phyloP scores from a whole-genome alignment of 2,329 filamentous ascomycete genomes.

The Neonectria hederae region DNA sequence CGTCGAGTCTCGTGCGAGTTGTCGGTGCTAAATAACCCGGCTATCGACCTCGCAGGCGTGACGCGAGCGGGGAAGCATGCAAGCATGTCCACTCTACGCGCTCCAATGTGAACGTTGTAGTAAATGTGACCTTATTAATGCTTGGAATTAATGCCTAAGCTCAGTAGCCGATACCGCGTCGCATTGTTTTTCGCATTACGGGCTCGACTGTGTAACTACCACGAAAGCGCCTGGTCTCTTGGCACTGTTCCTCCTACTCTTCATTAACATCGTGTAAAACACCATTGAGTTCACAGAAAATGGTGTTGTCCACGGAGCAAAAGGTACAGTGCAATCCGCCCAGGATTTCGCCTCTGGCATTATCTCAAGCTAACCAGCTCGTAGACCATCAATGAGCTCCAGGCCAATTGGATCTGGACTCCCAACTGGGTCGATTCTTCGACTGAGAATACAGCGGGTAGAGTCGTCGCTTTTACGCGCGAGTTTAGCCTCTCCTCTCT shows the following conservation, averaged over 20 bases:
- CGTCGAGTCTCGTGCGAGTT: background rate
- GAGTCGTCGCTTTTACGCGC: constrained; percentile 30
- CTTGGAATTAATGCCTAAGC: background rate
- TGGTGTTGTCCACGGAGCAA: background rate
- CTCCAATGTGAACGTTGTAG: background rate
- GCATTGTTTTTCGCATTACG: background rate
- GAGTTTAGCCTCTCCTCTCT: constrained; percentile 9
- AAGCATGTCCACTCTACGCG: background rate
- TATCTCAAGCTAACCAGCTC: background rate
- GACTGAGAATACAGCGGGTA: constrained; percentile 23
- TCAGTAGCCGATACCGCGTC: no score
- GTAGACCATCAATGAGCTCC: constrained; percentile 46
- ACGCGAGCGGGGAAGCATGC: background rate
- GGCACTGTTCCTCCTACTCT: background rate
- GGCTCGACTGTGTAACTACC: background rate
- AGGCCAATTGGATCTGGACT: constrained; percentile 52
- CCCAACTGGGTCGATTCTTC: constrained; percentile 42
- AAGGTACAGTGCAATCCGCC: background rate
- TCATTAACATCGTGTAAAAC: background rate
- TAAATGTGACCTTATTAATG: background rate
- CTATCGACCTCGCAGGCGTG: background rate
- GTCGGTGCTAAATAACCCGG: background rate
- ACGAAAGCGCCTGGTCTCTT: background rate
- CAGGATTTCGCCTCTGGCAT: background rate
- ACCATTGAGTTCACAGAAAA: background rate